Percentiles rank a stretch among this genome's conserved stretches.
Evolutionary conservation across 164 flowering plant species (phyloP).

Genomic region (Umbellularia californica): DNA sequence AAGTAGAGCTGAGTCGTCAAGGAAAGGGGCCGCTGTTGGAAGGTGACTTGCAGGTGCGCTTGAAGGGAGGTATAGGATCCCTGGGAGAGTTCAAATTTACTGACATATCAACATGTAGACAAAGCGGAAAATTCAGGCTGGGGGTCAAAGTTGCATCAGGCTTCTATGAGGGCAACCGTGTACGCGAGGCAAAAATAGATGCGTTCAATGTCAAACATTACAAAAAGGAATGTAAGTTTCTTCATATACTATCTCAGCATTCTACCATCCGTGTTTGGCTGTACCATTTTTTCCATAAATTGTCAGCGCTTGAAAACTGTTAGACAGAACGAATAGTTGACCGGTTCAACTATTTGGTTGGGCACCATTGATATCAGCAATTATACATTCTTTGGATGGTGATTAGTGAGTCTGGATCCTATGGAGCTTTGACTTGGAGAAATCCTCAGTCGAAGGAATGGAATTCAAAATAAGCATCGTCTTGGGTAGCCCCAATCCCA

Average conservation of each 20-base stretch:
- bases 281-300: not conserved
- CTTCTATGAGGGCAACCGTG: constrained; percentile 57
- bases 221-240: constrained; percentile 80
- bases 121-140: constrained; percentile 87
- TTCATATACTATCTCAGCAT: not conserved
- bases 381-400: no score
- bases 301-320: no score
- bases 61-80: constrained; percentile 90
- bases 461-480: no score
- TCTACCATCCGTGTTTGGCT: not conserved
- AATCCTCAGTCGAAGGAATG: no score
- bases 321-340: no score
- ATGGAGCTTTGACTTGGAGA: no score
- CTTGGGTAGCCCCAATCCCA: no score
- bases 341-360: no score
- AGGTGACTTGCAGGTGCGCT: constrained; percentile 72
- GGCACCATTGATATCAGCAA: no score
- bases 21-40: constrained; percentile 90
- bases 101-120: constrained; percentile 94
- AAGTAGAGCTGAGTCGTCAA: constrained; percentile 60
- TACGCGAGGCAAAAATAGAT: constrained; percentile 91
- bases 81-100: constrained; percentile 91
- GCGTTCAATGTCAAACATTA: constrained; percentile 94
- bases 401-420: no score
- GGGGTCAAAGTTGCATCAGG: constrained; percentile 82